Base-by-base conservation (phyloP, 129 eudicot species). In the Lonicera japonica region DNA sequence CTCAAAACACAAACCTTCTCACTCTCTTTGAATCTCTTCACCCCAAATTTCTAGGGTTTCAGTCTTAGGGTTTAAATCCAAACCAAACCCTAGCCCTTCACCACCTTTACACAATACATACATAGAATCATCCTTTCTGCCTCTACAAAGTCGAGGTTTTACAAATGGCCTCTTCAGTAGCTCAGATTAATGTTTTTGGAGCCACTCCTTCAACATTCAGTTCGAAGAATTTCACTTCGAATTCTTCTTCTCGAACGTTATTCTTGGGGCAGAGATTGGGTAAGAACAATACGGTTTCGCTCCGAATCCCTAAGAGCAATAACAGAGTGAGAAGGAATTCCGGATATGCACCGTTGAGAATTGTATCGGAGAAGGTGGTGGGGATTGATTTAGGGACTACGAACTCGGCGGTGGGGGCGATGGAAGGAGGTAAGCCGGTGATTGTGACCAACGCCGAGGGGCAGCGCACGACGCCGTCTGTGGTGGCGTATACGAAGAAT, bases 371-470 rank as follows among this genome's bases (percentile, higher is more conserved):
- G 77, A 91, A 87, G 65, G 98, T 87, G 6, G 98, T 91, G 19
- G 98, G 98, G 58, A 91, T 91, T 47, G 98, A 91, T 53, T 69
- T 91, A 17, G 98, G 98, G 19, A 91, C 98, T 0, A 91, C 98
- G 12, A 91, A 91, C 48, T 91, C 98, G 0, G 98, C 98, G 0
- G 96, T 91, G 11, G 98, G 96, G 16, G 98, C 95, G 0, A 91
- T 91, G 96, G 98, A 91, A 61, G 98, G 96, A 5, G 98, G 98
- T 23, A 91, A 91, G 75, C 98, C 98, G 10, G 79, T 86, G 5
- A 91, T 91, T 16, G 95, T 91, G 11, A 84, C 98, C 7, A 87
- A 87, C 70, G 94, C 90, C 29, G 98, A 87, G 65, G 98, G 98
- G 1, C 94, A 87, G 75, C 57, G 98, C 47, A 91, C 98, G 39